A percentile compares a stretch with the other conserved stretches of the same genome.
Conservation (phyloP, 2,329 filamentous ascomycete species). For the Xylariaceae sp. region DNA sequence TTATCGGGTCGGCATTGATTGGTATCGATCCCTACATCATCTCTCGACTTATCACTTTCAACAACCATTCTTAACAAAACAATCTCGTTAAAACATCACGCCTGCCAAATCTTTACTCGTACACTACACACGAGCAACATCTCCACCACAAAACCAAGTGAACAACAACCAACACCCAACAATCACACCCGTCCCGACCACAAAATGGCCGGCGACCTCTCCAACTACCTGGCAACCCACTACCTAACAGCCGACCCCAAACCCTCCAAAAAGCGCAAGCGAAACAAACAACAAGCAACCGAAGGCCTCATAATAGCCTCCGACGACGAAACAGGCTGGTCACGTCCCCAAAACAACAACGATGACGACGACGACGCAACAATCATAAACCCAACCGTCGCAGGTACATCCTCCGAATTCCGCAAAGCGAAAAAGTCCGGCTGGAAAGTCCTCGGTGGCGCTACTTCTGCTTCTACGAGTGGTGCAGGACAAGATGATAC, state of each 20-base stretch:
- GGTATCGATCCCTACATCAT: not conserved
- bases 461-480: conserved; percentile 28
- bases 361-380: conserved; percentile 53
- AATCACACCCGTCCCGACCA: not conserved
- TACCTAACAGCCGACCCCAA: conserved; percentile 66
- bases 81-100: not conserved
- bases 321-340: conserved; percentile 56
- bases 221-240: conserved; percentile 83
- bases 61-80: not conserved
- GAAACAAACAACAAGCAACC: conserved; percentile 47
- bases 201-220: conserved; percentile 56
- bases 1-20: not conserved
- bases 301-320: conserved; percentile 60
- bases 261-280: conserved; percentile 57
- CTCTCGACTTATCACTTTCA: not conserved
- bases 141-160: not conserved
- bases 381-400: conserved; percentile 39
- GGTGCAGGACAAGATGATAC: conserved; percentile 50
- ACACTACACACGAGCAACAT: no score
- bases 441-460: conserved; percentile 67
- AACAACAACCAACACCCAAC: not conserved
- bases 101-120: no score
- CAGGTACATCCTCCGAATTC: conserved; percentile 56
- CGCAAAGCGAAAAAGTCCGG: conserved; percentile 70
- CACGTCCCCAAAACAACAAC: conserved; percentile 39